Percentiles rank a stretch among this genome's conserved stretches.
Evolutionary conservation across 345 rosid species (phyloP).

Genomic region (Draba incana): DNA sequence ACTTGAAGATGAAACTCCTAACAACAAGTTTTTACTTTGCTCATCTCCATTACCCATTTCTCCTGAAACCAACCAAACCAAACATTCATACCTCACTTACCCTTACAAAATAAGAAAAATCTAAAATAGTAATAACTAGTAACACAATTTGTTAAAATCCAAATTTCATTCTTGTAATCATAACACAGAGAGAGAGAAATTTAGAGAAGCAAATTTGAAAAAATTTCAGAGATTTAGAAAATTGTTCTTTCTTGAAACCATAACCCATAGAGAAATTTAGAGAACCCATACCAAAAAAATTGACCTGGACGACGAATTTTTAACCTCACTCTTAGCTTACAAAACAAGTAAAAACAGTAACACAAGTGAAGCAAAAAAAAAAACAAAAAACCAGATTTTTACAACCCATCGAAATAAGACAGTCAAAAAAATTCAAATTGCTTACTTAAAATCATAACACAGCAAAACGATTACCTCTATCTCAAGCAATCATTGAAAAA

Average conservation of each 20-base stretch:
- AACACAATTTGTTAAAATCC: too few species aligned
- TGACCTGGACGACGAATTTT: too few species aligned
- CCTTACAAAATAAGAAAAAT: constrained; percentile 28
- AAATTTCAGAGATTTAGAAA: too few species aligned
- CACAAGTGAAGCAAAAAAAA: background rate
- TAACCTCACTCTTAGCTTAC: constrained; percentile 14
- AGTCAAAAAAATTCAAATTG: background rate
- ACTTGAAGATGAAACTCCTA: constrained; percentile 37
- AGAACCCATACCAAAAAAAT: background rate
- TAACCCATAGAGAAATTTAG: background rate
- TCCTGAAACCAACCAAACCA: constrained; percentile 35
- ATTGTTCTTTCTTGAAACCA: too few species aligned
- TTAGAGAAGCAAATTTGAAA: too few species aligned
- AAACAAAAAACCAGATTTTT: too few species aligned
- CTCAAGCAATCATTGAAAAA: too few species aligned
- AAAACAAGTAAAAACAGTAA: constrained; percentile 3
- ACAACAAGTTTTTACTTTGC: constrained; percentile 37
- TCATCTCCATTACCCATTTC: constrained; percentile 62
- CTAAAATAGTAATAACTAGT: too few species aligned
- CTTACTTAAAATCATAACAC: background rate
- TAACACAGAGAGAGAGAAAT: too few species aligned
- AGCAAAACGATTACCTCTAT: too few species aligned
- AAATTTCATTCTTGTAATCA: too few species aligned
- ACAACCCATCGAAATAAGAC: background rate
- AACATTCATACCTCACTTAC: constrained; percentile 5